Conservation (phyloP, 495 filamentous ascomycete species). For the Apodospora peruviana region DNA sequence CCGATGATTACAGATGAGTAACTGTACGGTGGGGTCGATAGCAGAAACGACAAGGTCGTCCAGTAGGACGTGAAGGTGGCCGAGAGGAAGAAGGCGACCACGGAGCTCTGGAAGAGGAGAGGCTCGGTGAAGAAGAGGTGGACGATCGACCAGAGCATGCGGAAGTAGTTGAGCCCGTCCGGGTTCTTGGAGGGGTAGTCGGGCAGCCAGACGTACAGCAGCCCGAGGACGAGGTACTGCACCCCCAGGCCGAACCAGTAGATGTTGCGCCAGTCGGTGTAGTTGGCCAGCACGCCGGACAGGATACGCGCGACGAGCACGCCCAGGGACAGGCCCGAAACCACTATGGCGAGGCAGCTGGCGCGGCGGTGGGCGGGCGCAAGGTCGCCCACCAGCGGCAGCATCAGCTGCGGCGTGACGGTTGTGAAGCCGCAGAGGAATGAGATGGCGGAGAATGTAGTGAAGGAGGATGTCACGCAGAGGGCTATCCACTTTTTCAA, state of each 20-base stretch:
- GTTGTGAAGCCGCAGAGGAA: constrained; percentile 70
- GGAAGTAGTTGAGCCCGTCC: constrained; percentile 56
- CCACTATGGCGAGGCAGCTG: constrained; percentile 64
- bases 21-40: constrained; percentile 61
- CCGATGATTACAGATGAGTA: constrained; percentile 66
- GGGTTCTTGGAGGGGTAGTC: constrained; percentile 75
- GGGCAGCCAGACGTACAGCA: constrained; percentile 71
- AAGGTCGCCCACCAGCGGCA: constrained; percentile 77
- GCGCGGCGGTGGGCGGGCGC: constrained; percentile 65
- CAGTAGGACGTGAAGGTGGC: constrained; percentile 52
- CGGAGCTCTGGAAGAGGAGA: constrained; percentile 54
- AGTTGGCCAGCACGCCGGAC: constrained; percentile 68
- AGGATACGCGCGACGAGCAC: constrained; percentile 73
- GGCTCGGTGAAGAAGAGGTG: constrained; percentile 57
- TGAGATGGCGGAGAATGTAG: constrained; percentile 60
- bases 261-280: constrained; percentile 65
- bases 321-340: constrained; percentile 72
- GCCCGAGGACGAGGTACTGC: constrained; percentile 60
- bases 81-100: constrained; percentile 35
- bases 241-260: constrained; percentile 77
- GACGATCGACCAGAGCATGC: constrained; percentile 59
- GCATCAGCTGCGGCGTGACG: constrained; percentile 81
- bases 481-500: constrained; percentile 57
- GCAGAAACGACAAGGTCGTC: constrained; percentile 80
- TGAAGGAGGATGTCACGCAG: constrained; percentile 61